These are phyloP conservation scores for Hyaloscypha finlandica DNA, from an alignment of 495 filamentous ascomycete species.

Conservation along the genomic window DNA sequence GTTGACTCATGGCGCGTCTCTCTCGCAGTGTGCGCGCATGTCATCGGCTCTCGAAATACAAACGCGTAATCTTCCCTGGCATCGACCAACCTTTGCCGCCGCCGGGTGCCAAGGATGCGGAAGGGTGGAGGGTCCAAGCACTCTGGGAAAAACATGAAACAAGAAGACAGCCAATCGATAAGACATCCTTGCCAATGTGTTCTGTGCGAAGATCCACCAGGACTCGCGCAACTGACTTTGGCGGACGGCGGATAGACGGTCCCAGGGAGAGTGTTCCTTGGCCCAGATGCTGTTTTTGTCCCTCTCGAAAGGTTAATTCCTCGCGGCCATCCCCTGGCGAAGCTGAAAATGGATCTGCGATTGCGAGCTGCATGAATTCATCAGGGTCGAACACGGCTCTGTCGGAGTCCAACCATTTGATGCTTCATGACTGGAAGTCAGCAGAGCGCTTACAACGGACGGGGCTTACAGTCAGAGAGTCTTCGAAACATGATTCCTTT, in stretches of 20 bases:
- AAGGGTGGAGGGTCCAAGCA: neutral
- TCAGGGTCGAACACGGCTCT: neutral
- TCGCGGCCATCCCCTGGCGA: slow-evolving; percentile 9
- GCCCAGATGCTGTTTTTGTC: neutral
- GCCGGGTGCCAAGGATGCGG: neutral
- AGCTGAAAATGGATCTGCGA: slow-evolving; percentile 18
- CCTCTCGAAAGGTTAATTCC: neutral
- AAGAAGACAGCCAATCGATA: slow-evolving; percentile 13
- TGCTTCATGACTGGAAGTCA: slow-evolving; percentile 10
- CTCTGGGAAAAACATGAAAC: neutral
- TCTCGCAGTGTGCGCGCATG: neutral
- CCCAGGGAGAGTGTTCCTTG: neutral
- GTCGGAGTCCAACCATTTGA: neutral
- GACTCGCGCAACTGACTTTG: neutral
- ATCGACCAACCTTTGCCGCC: slow-evolving; percentile 7
- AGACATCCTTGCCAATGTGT: slow-evolving; percentile 6
- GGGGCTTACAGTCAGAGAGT: slow-evolving; percentile 13
- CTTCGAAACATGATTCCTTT: slow-evolving; percentile 11
- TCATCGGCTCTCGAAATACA: slow-evolving; percentile 3
- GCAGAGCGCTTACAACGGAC: slow-evolving; percentile 13
- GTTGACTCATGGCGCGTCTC: neutral
- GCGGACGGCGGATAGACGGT: neutral
- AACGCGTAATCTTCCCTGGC: slow-evolving; percentile 15
- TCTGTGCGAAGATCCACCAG: slow-evolving; percentile 5
- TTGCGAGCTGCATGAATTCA: slow-evolving; percentile 15